Base-by-base conservation (phyloP, 805 yeast species). In the Teunomyces gatunensis region DNA sequence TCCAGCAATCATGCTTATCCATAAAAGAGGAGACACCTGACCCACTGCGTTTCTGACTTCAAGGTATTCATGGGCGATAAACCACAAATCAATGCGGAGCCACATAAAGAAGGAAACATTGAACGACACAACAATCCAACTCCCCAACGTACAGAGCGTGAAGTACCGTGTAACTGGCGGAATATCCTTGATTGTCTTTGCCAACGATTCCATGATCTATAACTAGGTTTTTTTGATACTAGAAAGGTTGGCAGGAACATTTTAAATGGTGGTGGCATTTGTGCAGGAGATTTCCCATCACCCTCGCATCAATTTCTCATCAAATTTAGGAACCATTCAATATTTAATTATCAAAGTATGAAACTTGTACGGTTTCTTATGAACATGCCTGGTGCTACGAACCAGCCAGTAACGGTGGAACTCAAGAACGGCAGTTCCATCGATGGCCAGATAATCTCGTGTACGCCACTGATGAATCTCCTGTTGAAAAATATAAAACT, bases 401-500 rank as follows among this genome's bases (percentile, higher is more conserved):
- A 85, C 48, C 97, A 90, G 67, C 84, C 89, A 44, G 92, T 92
- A 1, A 90, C 92, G 45, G 87, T 91, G 15, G 98, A 91, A 64
- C 73, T 92, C 59, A 92, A 91, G 65, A 89, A 92, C 66, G 97
- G 97, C 34, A 87, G 92, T 4, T 77, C 88, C 4, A 80, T 92
- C 5, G 80, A 87, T 57, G 98, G 98, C 0, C 87, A 91, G 11
- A 73, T 92, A 21, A 81, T 86, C 35, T 81, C 90, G 5, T 96
- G 94, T 35, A 77, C 96, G 2, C 96, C 97, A 23, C 79, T 87
- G 52, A 91, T 91, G 98, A 91, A 91, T 66, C 83, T 91, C 39
- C 82, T 89, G 4, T 66, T 91, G 51, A 83, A 86, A 57, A 87
- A 86, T 54, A 92, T 88, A 42, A 87, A 84, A 56, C 82, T 92